Evolutionary conservation across 1,284 basidiomycete species (phyloP), one percentile per base, ranked within the genome.

Genomic region (Lignosus rhinocerotis): DNA sequence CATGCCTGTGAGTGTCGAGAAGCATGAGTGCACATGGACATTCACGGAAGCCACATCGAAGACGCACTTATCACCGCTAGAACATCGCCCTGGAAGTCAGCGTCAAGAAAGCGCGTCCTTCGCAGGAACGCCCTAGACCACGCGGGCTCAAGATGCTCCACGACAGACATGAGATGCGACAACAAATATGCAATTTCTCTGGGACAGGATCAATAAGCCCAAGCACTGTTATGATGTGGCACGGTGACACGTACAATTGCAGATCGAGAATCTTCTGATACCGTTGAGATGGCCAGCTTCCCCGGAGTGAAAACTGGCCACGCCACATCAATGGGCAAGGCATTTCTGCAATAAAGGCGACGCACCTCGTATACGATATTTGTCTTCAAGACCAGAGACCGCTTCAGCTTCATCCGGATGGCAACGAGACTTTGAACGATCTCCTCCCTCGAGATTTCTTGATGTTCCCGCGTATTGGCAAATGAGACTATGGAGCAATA

Each of bases 61-160:
- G 8, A 61, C 85, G 59, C 61, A 90, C 88, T 87, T 61, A 93
- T 86, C 12, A 93, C 88, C 10, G 90, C 88, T 11, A 94, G 76
- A 9, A 92, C 80, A 61, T 94, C 93, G 2, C 92, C 93, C 58
- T 94, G 85, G 66, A 95, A 95, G 61, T 88, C 83, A 0, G 89
- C 82, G 69, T 95, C 92, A 12, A 88, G 75, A 61, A 95, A 83
- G 1, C 91, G 80, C 0, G 92, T 92, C 19, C 92, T 76, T 17
- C 82, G 81, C 16, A 95, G 77, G 60, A 94, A 85, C 0, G 92
- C 93, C 31, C 81, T 82, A 17, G 84, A 82, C 92, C 89, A 95
- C 14, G 81, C 76, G 0, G 85, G 83, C 53, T 91, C 87, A 51
- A 91, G 75, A 59, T 85, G 80, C 58, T 85, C 82, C 6, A 87